Evolutionary conservation across 495 filamentous ascomycete species (phyloP), one percentile per base, ranked within the genome.

Genomic region (Aspergillus saccharolyticus): DNA sequence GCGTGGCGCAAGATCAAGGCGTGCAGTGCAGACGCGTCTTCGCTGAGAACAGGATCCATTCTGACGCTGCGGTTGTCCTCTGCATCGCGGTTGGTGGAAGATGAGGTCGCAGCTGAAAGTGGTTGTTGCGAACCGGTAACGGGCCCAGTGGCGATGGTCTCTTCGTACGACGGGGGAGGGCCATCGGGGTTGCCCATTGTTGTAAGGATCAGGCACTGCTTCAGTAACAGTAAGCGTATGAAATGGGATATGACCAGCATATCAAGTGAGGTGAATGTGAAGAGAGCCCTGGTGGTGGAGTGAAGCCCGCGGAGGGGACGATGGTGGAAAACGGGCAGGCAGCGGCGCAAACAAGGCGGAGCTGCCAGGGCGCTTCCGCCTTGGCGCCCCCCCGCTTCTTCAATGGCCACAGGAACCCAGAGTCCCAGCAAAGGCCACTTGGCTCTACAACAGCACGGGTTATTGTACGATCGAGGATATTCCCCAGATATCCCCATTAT

Each of bases 1-100:
- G 68, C 66, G 56, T 78, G 73, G 18, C 59, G 56, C 25, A 44
- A 44, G 49, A 77, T 63, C 9, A 66, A 53, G 19, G 53, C 19
- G 57, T 66, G 64, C 20, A 78, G 67, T 16, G 54, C 55, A 22
- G 57, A 42, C 28, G 63, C 44, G 33, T 70, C 53, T 15, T 19
- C 28, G 20, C 68, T 73, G 18, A 73, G 63, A 19, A 5, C 30
- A 8, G 71, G 67, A 14, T 57, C 45, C 42, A 73, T 61, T 2
- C 64, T 68, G 25, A 70, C 58, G n/a, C 18, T 25, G 7, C 15
- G n/a, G 14, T 24, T 17, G 14, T 50, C 47, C 7, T 8, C 15
- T 14, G 47, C 17, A 15, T 50, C 22, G 22, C 24, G 14, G 22
- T 46, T 16, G 44, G 44, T 46, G 7, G 46, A 4, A 16, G 21